Evolutionary conservation across 2,329 filamentous ascomycete species (phyloP), one percentile per base, ranked within the genome.

Genomic region (Pseudogymnoascus destructans): DNA sequence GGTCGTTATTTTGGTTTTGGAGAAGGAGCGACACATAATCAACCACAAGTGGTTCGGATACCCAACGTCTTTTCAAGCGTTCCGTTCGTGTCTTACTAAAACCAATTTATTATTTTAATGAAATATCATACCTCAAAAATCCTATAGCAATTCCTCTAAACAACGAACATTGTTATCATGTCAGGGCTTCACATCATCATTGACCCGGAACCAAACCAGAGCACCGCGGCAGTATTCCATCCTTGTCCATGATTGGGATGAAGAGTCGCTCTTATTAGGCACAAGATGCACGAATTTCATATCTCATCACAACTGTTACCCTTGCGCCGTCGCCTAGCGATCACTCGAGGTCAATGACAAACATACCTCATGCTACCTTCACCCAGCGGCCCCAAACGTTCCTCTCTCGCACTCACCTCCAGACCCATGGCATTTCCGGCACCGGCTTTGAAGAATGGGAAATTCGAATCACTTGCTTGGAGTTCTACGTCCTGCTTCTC

Each of bases 1-100:
- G 9, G 46, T 17, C 8, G 46, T 52, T 30, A 17, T 52, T 52
- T 52, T 30, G 25, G 25, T 30, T 52, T 52, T 30, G 46, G 25
- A 52, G 42, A 49, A 52, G 25, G 46, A 52, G 46, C 46, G 25
- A 52, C 25, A 52, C 46, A 52, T 25, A 52, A 17, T 15, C 46
- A 52, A 52, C 46, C 46, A 52, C 9, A 30, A 52, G n/a, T 52
- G 46, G 46, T 52, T 19, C 46, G n/a, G 46, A 52, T 52, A 52
- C 25, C 46, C 46, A 52, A 52, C 46, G n/a, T 52, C 3, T 30
- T 30, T 52, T 52, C 46, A 30, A 7, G 46, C 25, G 2, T 17
- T n/a, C 25, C n/a, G 25, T 19, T 52, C 23, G 17, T 52, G 25
- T 30, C 25, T 30, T 52, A 30, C 23, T 25, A 52, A 30, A 30